Evolutionary conservation across 805 yeast genomes (phyloP), one percentile per base, ranked within the genome.

Genomic region (Yamadazyma kitorensis): DNA sequence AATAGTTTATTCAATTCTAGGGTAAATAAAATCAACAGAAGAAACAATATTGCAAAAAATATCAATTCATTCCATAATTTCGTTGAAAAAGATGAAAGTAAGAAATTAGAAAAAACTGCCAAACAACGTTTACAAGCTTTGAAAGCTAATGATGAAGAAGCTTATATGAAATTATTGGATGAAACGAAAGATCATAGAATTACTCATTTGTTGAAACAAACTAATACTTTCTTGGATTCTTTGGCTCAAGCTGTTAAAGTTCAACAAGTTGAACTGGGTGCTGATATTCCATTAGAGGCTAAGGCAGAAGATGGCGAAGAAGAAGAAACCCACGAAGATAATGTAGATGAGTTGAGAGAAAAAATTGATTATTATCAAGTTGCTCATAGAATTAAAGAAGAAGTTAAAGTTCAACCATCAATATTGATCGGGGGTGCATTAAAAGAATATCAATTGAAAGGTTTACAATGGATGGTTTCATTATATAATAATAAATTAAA

Each of bases 161-260:
- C 93, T 2, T 85, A 85, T 64, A 74, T 85, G 55, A 84, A 84
- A 53, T 73, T 85, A 51, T 71, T 85, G 56, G 93, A 85, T 55
- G 88, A 84, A 59, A 85, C 95, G 3, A 85, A 85, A 56, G 95
- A 85, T 62, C 84, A 86, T 26, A 78, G 95, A 74, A 81, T 85
- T 48, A 84, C 93, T 1, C 94, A 85, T 59, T 70, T 85, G 55
- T 72, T 85, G 55, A 82, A 72, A 51, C 95, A 85, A 57, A 85
- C 95, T 7, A 85, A 85, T 56, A 60, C 72, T 11, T 85, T 85
- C 60, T 76, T 85, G 63, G 87, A 80, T 46, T 74, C 89, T 20
- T 72, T 85, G 54, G 82, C 93, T 3, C 78, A 79, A 52, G 88
- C 89, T 12, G 95, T 85, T 12, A 77, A 71, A 52, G 83, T 73